Evolutionary conservation across 345 rosid genomes (phyloP), one percentile per base, ranked within the genome.

Genomic region (Bruguiera sexangula): DNA sequence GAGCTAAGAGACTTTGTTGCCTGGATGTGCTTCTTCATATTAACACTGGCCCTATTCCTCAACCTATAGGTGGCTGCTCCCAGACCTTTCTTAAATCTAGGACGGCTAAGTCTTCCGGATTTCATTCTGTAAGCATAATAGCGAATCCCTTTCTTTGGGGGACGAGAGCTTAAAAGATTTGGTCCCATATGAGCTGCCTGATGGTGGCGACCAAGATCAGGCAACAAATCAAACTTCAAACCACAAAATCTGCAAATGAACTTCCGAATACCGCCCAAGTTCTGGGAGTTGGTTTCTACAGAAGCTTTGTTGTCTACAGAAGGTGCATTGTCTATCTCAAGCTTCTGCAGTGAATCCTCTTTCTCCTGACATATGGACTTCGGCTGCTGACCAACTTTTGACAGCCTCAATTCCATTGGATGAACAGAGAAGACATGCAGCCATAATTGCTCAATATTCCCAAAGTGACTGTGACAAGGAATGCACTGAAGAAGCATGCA

Each of bases 131-230:
- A 87, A 34, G 96, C 84, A 72, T 81, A 85, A 74, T 83, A 83
- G 22, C 91, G 88, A 70, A 87, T 68, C 9, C 98, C 96, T 77
- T 78, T 87, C 88, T 86, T 92, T 36, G 84, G 80, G 34, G 83
- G 89, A 18, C 85, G 89, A 73, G 96, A 79, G 71, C 79, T 83
- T 60, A 77, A 80, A 62, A 81, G 70, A 74, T 78, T 81, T 9
- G 89, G 83, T 59, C 81, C 96, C 97, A 89, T 90, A 79, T 96
- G 99, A 73, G 93, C 97, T 36, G 97, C 98, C 81, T 92, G 99
- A 85, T 96, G 98, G 82, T 96, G 99, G 57, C 99, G 93, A 29
- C 98, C 99, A 55, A 92, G 96, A 87, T 96, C 98, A 52, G 97
- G 98, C 10, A 92, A 85, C 74, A 96, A 86, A 73, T 92, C 92